Evolutionary conservation across 257 asterid genomes (phyloP).

Genomic region (Primulina tabacum): DNA sequence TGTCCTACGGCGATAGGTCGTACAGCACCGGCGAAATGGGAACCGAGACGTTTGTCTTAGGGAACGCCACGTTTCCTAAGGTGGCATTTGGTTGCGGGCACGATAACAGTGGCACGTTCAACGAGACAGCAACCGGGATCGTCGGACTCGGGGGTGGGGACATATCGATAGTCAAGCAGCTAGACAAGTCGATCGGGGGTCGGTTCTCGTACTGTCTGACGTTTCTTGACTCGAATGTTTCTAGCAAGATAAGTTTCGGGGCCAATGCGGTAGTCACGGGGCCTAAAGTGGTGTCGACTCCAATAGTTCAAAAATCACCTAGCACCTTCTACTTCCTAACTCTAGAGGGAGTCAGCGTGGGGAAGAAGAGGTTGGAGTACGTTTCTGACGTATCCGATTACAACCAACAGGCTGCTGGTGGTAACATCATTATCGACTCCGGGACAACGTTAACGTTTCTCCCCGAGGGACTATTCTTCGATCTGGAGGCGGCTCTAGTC

Average conservation of each 20-base stretch:
- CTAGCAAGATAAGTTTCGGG: slow-evolving; percentile 54
- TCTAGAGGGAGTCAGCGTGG: slow-evolving; percentile 42
- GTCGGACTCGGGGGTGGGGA: slow-evolving; percentile 54
- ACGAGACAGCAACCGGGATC: slow-evolving; percentile 33
- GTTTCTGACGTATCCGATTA: not conserved
- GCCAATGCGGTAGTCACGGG: slow-evolving; percentile 29
- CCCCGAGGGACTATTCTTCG: slow-evolving; percentile 18
- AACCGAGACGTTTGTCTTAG: slow-evolving; percentile 37
- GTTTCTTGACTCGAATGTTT: not conserved
- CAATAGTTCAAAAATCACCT: slow-evolving; percentile 21
- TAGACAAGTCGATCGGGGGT: slow-evolving; percentile 27
- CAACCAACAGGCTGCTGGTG: not conserved
- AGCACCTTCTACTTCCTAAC: slow-evolving; percentile 38
- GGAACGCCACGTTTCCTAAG: slow-evolving; percentile 29
- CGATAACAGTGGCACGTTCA: slow-evolving; percentile 33
- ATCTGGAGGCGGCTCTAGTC: slow-evolving; percentile 16
- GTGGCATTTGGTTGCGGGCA: slow-evolving; percentile 55
- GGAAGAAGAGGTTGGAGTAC: slow-evolving; percentile 11
- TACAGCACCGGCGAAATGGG: slow-evolving; percentile 39
- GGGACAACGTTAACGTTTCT: slow-evolving; percentile 40
- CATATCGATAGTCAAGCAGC: slow-evolving; percentile 41
- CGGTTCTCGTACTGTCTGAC: slow-evolving; percentile 51
- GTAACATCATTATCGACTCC: slow-evolving; percentile 50
- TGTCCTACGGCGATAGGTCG: slow-evolving; percentile 31
- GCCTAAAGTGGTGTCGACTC: slow-evolving; percentile 36